Evolutionary conservation across 371 early-diverging fungal species (phyloP).

Genomic region (Saksenaea oblongispora): DNA sequence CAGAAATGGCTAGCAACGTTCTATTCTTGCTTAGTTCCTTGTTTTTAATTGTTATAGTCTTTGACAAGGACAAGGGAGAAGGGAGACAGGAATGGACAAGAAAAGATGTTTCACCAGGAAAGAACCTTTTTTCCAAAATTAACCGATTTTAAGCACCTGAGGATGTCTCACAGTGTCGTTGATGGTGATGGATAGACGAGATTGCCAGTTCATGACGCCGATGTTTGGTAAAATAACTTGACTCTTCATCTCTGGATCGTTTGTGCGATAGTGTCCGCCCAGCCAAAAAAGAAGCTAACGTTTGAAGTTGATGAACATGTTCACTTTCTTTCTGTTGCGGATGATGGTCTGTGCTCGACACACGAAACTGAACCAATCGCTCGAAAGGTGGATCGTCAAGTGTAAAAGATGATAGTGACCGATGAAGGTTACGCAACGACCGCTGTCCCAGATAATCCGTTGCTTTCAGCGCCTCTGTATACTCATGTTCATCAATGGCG

Average conservation of each 20-base stretch:
- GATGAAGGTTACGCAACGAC: slow-evolving; percentile 19
- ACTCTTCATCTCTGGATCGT: slow-evolving; percentile 8
- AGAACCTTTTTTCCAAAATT: neutral
- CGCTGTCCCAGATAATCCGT: slow-evolving; percentile 28
- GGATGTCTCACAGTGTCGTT: neutral
- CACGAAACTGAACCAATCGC: slow-evolving; percentile 22
- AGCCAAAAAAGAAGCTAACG: slow-evolving; percentile 23
- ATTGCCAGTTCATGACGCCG: slow-evolving; percentile 14
- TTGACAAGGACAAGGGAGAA: neutral
- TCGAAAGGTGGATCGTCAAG: slow-evolving; percentile 53
- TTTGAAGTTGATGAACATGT: slow-evolving; percentile 19
- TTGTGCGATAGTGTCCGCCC: slow-evolving; percentile 13
- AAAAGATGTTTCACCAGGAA: neutral
- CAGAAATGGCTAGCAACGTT: too few relatives aligned
- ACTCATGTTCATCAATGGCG: slow-evolving; percentile 28
- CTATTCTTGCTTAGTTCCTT: too few relatives aligned
- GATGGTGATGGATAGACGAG: neutral
- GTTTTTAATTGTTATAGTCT: neutral
- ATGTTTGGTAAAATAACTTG: slow-evolving; percentile 1
- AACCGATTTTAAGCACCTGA: neutral
- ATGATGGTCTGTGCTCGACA: slow-evolving; percentile 17
- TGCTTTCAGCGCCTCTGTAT: slow-evolving; percentile 12
- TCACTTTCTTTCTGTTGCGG: slow-evolving; percentile 9
- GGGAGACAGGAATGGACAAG: neutral
- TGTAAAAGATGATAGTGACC: slow-evolving; percentile 14